Base-by-base conservation (phyloP, 2,329 filamentous ascomycete genomes). In the Pseudogymnoascus sp. region DNA sequence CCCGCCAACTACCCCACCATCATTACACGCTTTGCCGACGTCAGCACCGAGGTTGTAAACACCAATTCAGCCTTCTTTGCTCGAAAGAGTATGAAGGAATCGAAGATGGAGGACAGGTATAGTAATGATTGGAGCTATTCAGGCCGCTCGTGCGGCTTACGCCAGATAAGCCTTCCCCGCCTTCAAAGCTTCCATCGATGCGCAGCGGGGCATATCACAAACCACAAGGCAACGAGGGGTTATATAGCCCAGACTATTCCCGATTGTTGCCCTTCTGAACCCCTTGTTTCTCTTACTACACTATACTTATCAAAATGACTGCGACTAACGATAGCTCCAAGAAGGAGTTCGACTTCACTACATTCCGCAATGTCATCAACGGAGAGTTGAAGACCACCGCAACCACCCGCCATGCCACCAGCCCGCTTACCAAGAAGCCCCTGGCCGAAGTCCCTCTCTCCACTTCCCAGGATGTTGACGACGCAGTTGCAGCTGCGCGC, bases 401-500 rank as follows among this genome's bases (percentile, higher is more conserved):
- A 5, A 33, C 59, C 5, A 64, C 61, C 12, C 58, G 63, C 9
- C 60, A 64, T 33, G 27, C 48, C 31, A 62, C 64, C 7, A 64
- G 65, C 25, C 66, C 66, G 1, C 9, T 59, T 5, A 67, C 61
- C 1, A 62, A 48, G 27, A 60, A 67, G 25, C 8, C 55, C 5
- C 62, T 65, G 13, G 55, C 35, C 5, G 60, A 64, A 5, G 66
- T 76, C 25, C 80, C 80, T 3, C 67, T 78, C 12, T 75, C 78
- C 3, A 73, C 73, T 1, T 60, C 71, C 3, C 64, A 72, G 13
- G 77, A 80, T 67, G 72, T 81, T 5, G 74, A 80, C 58, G 72
- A 76, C 63, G 78, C 78, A 36, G 78, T 82, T 8, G 65, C 69
- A 3, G 76, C 77, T 0, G 80, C 78, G 5, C 73, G 74, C 48